Evolutionary conservation across 2,329 filamentous ascomycete species (phyloP).

Genomic region (Fusarium proliferatum): DNA sequence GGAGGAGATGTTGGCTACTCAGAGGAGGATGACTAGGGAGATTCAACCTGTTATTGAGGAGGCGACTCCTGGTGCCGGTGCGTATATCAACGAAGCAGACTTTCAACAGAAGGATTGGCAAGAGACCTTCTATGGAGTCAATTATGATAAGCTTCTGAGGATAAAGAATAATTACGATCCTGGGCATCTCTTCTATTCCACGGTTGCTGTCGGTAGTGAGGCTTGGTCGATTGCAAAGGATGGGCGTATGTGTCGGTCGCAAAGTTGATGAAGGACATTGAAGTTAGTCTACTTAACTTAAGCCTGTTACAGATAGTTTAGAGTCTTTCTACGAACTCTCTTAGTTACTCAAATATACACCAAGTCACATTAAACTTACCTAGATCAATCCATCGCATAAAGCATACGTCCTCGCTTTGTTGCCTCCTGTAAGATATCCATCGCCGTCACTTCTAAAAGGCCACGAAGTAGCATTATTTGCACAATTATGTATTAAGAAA

Average conservation of each 20-base stretch:
- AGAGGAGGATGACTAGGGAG: constrained; percentile 44
- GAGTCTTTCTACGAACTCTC: too few species aligned
- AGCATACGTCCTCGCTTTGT: rapidly evolving
- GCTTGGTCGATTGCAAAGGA: constrained; percentile 50
- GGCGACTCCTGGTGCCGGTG: constrained; percentile 55
- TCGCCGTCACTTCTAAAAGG: rapidly evolving
- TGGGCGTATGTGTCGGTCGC: constrained; percentile 32
- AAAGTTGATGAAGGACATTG: neutral
- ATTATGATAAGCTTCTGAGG: constrained; percentile 54
- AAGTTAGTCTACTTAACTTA: neutral
- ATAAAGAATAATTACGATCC: constrained; percentile 65
- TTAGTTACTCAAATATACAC: too few species aligned
- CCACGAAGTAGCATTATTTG: neutral
- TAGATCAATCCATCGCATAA: too few species aligned
- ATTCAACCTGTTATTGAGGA: constrained; percentile 43
- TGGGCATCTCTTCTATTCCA: constrained; percentile 57
- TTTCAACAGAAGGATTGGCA: constrained; percentile 57
- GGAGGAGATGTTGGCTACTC: constrained; percentile 46
- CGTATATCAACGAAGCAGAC: constrained; percentile 65
- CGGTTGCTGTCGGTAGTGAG: constrained; percentile 63
- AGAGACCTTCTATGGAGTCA: constrained; percentile 57
- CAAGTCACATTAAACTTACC: neutral
- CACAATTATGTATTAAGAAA: neutral
- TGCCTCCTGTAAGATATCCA: rapidly evolving
- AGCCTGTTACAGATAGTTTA: too few species aligned